Percentiles rank a stretch among this genome's conserved stretches.
Evolutionary conservation across 2,329 filamentous ascomycete genomes (phyloP).

Genomic region (Exophiala mesophila): DNA sequence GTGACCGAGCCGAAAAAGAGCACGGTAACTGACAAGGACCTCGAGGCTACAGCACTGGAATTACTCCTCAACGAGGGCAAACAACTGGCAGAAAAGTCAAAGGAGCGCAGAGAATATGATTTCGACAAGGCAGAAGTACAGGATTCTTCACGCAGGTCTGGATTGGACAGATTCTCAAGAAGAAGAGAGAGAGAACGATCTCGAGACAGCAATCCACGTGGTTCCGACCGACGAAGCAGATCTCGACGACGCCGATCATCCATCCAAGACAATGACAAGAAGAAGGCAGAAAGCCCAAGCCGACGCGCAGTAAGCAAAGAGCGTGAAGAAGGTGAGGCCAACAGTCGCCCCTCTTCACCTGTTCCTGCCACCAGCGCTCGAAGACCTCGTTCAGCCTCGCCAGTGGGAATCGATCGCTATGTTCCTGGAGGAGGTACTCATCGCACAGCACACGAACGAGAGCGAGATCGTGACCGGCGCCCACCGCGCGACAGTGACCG

Average conservation of each 20-base stretch:
- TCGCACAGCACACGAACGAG: conserved; percentile 23
- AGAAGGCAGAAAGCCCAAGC: neutral
- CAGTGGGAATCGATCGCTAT: conserved; percentile 41
- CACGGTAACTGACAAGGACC: conserved; percentile 47
- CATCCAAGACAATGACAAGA: conserved; percentile 9
- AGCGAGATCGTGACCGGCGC: conserved; percentile 28
- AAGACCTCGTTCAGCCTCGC: conserved; percentile 29
- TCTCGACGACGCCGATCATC: conserved; percentile 21
- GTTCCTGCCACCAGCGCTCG: conserved; percentile 21
- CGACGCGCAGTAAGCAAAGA: conserved; percentile 19
- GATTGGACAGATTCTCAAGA: conserved; percentile 23
- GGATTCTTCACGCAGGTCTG: conserved; percentile 28
- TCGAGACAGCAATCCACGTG: conserved; percentile 22
- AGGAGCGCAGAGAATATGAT: conserved; percentile 48
- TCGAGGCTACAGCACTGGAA: conserved; percentile 53
- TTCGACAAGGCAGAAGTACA: conserved; percentile 29
- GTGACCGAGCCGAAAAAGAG: conserved; percentile 29
- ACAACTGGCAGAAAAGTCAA: conserved; percentile 49
- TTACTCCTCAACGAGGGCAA: conserved; percentile 52
- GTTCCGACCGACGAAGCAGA: conserved; percentile 21
- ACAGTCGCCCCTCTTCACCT: conserved; percentile 18
- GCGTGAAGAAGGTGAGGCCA: conserved; percentile 26
- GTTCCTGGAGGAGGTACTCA: conserved; percentile 35
- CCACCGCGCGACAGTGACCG: conserved; percentile 17
- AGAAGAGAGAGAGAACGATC: conserved; percentile 30